Percentiles rank a stretch among this genome's conserved stretches.
These are phyloP conservation scores for Rhodotorula graminis DNA, from an alignment of 768 basidiomycete species.

Conservation along the genomic window DNA sequence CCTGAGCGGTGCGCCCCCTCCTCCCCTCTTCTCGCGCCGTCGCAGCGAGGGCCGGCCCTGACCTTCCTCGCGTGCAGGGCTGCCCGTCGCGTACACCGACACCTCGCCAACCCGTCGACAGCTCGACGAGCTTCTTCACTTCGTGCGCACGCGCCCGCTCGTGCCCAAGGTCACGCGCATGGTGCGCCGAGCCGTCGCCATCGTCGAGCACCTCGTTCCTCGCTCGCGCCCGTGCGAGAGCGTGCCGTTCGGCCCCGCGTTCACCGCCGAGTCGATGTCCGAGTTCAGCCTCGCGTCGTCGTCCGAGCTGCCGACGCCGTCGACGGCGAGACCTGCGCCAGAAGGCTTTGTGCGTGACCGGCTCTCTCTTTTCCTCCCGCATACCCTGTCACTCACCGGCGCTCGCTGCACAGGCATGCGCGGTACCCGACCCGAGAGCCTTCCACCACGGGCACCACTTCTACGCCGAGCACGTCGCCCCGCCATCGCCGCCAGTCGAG, in stretches of 20 bases:
- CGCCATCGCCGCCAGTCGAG: neutral
- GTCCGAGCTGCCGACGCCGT: neutral
- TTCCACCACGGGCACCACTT: neutral
- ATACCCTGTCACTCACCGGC: no score
- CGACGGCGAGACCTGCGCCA: neutral
- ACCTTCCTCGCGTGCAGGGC: neutral
- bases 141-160: neutral
- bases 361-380: no score
- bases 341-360: neutral
- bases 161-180: neutral
- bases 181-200: neutral
- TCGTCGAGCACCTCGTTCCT: conserved; percentile 2
- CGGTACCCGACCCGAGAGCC: no score
- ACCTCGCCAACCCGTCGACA: neutral
- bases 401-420: neutral
- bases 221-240: neutral
- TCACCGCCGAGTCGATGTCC: neutral
- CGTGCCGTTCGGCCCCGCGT: neutral
- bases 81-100: neutral
- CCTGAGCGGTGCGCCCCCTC: neutral
- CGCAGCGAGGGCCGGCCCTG: accelerated
- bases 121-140: neutral
- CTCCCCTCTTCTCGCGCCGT: neutral
- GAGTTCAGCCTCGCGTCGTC: neutral
- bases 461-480: neutral